Percentiles rank a stretch among this genome's conserved stretches.
phyloP scores from a whole-genome alignment of 208 protist species.

The Trypanosoma theileri region DNA sequence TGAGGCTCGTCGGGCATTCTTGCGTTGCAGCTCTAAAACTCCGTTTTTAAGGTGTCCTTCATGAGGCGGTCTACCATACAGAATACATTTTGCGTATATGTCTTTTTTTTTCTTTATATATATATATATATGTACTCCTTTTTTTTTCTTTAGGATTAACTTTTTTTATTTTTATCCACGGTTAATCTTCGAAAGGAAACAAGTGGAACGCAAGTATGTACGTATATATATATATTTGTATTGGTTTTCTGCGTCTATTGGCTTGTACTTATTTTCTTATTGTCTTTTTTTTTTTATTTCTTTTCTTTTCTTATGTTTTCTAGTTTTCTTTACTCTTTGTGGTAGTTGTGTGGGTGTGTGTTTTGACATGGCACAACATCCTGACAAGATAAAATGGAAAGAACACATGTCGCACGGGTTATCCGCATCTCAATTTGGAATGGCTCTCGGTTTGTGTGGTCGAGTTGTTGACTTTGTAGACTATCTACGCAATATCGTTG shows the following conservation, averaged over 20 bases:
- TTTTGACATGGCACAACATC: constrained; percentile 66
- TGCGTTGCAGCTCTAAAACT: constrained; percentile 9
- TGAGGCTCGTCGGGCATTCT: not conserved
- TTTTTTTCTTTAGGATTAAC: not conserved
- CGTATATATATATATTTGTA: not conserved
- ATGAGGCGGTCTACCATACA: not conserved
- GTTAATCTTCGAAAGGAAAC: not conserved
- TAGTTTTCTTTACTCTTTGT: too few relatives aligned
- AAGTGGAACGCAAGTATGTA: not conserved
- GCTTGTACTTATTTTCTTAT: too few relatives aligned
- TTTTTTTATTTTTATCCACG: not conserved
- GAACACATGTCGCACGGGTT: constrained; percentile 51
- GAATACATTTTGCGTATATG: not conserved
- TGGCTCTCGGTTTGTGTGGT: constrained; percentile 79
- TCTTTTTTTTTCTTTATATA: constrained; percentile 18
- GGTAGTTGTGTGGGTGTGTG: not conserved
- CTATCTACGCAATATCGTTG: constrained; percentile 72
- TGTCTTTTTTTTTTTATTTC: not conserved
- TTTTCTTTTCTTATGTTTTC: constrained; percentile 1
- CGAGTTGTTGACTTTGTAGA: constrained; percentile 80
- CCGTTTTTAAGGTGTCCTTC: not conserved
- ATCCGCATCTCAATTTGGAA: constrained; percentile 87
- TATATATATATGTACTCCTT: constrained; percentile 4
- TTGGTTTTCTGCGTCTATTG: not conserved
- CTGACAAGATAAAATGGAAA: constrained; percentile 65